A percentile compares a stretch with the other conserved stretches of the same genome.
These are phyloP conservation scores for Mangifera indica DNA, from an alignment of 345 rosid genomes.

Conservation along the genomic window DNA sequence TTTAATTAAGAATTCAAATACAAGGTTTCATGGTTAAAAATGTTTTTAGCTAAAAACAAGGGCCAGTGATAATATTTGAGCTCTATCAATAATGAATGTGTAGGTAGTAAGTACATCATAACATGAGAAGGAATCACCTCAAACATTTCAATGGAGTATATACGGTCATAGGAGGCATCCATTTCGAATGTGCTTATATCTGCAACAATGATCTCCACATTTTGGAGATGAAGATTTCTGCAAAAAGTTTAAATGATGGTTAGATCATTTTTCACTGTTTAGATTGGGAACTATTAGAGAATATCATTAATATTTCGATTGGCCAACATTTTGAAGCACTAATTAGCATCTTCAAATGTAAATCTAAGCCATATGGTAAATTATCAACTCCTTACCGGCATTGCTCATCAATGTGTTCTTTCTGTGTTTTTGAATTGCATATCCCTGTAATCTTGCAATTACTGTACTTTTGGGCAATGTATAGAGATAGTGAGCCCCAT, in stretches of 20 bases:
- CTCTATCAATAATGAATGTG: not conserved
- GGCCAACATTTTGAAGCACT: not conserved
- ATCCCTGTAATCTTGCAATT: constrained; percentile 75
- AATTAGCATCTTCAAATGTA: not conserved
- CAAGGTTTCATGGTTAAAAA: not conserved
- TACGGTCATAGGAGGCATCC: constrained; percentile 65
- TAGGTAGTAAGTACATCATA: not conserved
- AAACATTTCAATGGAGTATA: constrained; percentile 83
- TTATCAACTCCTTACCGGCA: constrained; percentile 42
- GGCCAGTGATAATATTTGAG: not conserved
- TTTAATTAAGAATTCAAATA: not conserved
- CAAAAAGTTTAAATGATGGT: constrained; percentile 9
- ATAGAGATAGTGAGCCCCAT: constrained; percentile 80
- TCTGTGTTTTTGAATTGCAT: constrained; percentile 82
- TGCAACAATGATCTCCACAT: constrained; percentile 73
- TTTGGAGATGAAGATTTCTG: constrained; percentile 60
- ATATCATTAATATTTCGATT: not conserved
- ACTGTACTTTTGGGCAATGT: constrained; percentile 63
- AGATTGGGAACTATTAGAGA: not conserved
- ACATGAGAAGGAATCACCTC: constrained; percentile 46
- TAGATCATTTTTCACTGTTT: not conserved
- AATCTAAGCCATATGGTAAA: not conserved
- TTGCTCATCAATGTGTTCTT: constrained; percentile 59
- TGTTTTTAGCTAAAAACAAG: not conserved
- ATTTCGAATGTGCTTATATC: constrained; percentile 79